These are phyloP conservation scores for Dissophora globulifera DNA, from an alignment of 192 early-diverging fungal species.

Conservation along the genomic window DNA sequence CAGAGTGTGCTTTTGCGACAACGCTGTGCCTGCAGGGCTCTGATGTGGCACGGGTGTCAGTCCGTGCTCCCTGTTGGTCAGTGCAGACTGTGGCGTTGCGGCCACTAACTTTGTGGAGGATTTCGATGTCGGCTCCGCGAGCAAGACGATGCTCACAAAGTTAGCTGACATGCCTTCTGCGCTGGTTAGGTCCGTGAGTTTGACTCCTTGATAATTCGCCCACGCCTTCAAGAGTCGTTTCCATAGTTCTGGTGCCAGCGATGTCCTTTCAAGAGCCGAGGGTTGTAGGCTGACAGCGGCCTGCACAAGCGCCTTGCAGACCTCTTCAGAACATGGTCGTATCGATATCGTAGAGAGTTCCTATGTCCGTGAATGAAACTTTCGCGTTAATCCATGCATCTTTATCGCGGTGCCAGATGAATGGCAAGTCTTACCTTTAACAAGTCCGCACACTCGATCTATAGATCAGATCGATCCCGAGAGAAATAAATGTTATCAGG, in stretches of 20 bases:
- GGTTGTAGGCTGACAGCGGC: conserved; percentile 23
- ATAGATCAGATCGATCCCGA: neutral
- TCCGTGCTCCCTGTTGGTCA: neutral
- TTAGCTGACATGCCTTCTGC: conserved; percentile 28
- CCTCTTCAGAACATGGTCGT: conserved; percentile 32
- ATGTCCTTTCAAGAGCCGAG: conserved; percentile 16
- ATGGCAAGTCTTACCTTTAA: conserved; percentile 25
- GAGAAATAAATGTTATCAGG: too few species aligned
- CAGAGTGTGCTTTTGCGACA: neutral
- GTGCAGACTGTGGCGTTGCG: neutral
- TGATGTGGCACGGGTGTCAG: neutral
- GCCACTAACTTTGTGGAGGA: too few species aligned
- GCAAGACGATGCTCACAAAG: conserved; percentile 17
- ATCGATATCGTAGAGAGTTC: conserved; percentile 21
- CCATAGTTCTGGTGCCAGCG: conserved; percentile 28
- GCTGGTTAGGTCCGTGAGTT: neutral
- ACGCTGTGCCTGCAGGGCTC: neutral
- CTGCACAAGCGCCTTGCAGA: conserved; percentile 19
- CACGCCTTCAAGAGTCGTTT: conserved; percentile 21
- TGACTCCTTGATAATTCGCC: conserved; percentile 1
- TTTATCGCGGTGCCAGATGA: too few species aligned
- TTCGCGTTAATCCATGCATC: too few species aligned
- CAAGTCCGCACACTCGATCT: conserved; percentile 47
- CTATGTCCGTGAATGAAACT: too few species aligned
- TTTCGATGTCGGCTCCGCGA: neutral